phyloP scores from a whole-genome alignment of 2,329 filamentous ascomycete genomes.

The Aspergillus eucalypticola region DNA sequence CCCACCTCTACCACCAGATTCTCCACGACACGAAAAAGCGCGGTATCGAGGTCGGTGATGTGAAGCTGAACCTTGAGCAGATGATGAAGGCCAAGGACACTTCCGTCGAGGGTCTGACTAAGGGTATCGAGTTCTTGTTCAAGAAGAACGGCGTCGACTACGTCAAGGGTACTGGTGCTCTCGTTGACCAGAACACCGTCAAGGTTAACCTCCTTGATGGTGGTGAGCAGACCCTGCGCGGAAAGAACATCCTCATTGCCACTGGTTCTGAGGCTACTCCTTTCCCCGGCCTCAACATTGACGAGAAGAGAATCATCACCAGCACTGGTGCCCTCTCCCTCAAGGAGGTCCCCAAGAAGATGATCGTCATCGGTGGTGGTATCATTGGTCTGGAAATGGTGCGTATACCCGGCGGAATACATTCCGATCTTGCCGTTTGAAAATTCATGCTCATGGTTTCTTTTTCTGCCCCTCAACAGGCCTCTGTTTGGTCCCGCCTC shows the following conservation, averaged over 20 bases:
- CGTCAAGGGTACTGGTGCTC: constrained; percentile 87
- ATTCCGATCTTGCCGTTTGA: constrained; percentile 14
- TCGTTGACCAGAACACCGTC: constrained; percentile 85
- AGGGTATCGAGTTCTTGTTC: constrained; percentile 96
- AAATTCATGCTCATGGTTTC: neutral
- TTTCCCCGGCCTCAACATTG: constrained; percentile 92
- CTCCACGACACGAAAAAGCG: constrained; percentile 95
- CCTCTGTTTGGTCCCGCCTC: constrained; percentile 92
- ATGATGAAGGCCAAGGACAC: constrained; percentile 99
- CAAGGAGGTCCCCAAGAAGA: constrained; percentile 87
- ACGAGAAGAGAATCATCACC: constrained; percentile 96
- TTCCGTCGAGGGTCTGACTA: constrained; percentile 84
- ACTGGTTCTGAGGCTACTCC: constrained; percentile 94
- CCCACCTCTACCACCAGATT: constrained; percentile 95
- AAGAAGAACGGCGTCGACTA: constrained; percentile 99
- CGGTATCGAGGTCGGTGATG: constrained; percentile 95
- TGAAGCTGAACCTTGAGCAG: constrained; percentile 89
- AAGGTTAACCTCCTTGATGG: constrained; percentile 89
- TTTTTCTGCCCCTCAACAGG: constrained; percentile 42
- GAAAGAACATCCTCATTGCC: constrained; percentile 97
- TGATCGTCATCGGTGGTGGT: constrained; percentile 96
- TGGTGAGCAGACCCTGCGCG: constrained; percentile 80
- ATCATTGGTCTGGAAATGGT: constrained; percentile 99
- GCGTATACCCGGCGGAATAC: constrained; percentile 22
- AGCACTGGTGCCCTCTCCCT: constrained; percentile 93